Conservation (phyloP, 2,329 filamentous ascomycete genomes). For the Kalmusia sp. region DNA sequence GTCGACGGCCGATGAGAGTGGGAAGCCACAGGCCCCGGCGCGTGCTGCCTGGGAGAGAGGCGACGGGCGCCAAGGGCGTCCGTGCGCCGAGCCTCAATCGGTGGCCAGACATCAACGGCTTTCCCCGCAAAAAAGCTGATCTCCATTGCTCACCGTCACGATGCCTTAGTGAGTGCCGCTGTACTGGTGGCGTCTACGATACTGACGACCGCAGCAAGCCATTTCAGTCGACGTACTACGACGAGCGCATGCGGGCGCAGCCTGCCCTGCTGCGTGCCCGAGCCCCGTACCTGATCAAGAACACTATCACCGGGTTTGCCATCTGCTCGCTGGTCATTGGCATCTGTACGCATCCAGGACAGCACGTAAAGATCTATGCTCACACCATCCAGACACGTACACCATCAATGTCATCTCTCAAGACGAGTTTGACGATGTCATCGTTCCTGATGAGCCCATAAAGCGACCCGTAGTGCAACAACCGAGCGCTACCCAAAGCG, state of each 20-base stretch:
- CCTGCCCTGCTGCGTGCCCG: slow-evolving; percentile 90
- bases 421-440: slow-evolving; percentile 95
- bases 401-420: slow-evolving; percentile 88
- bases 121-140: slow-evolving; percentile 8
- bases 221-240: slow-evolving; percentile 86
- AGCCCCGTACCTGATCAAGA: slow-evolving; percentile 90
- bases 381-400: slow-evolving; percentile 63
- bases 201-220: slow-evolving; percentile 36
- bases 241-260: slow-evolving; percentile 82
- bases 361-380: neutral
- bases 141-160: slow-evolving; percentile 17
- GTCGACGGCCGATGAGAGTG: slow-evolving; percentile 6
- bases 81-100: slow-evolving; percentile 13
- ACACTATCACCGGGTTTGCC: slow-evolving; percentile 79
- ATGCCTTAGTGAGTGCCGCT: slow-evolving; percentile 44
- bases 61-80: slow-evolving; percentile 6
- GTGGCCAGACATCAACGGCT: neutral
- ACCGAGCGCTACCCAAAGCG: slow-evolving; percentile 34
- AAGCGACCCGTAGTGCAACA: slow-evolving; percentile 47
- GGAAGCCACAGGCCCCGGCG: neutral
- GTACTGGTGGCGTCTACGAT: neutral
- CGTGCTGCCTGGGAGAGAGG: slow-evolving; percentile 6
- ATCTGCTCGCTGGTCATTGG: slow-evolving; percentile 78
- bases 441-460: slow-evolving; percentile 77
- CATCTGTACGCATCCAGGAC: slow-evolving; percentile 70